A percentile compares a stretch with the other conserved stretches of the same genome.
phyloP scores from a whole-genome alignment of 169 alveolate genomes.

The Eimeria brunetti region DNA sequence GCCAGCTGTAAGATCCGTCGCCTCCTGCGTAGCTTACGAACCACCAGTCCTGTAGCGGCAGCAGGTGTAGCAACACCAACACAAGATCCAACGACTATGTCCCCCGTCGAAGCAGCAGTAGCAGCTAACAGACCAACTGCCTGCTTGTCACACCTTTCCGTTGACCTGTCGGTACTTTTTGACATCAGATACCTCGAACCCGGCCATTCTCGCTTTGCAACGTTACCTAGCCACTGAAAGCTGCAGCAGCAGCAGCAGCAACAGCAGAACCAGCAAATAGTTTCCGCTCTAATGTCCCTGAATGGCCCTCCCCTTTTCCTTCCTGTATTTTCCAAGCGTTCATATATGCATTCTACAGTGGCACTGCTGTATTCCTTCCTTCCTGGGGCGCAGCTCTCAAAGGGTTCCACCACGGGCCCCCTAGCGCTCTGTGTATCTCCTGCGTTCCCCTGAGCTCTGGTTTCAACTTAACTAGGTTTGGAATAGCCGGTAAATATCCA shows the following conservation, averaged over 20 bases:
- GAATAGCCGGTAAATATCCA: no score
- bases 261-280: slow-evolving; percentile 15
- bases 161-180: slow-evolving; percentile 53
- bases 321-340: neutral
- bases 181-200: slow-evolving; percentile 45
- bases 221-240: neutral
- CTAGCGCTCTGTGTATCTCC: neutral
- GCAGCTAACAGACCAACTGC: neutral
- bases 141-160: slow-evolving; percentile 42
- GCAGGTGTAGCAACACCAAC: slow-evolving; percentile 14
- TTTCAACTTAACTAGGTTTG: neutral
- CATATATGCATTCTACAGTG: neutral
- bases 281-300: neutral
- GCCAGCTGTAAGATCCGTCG: slow-evolving; percentile 65
- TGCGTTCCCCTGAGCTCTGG: neutral
- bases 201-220: slow-evolving; percentile 43
- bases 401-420: neutral
- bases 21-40: slow-evolving; percentile 60
- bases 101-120: neutral
- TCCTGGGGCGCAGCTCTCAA: neutral
- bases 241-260: slow-evolving; percentile 53
- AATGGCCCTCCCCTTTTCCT: neutral
- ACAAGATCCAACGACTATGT: neutral
- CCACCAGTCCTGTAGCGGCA: slow-evolving; percentile 70
- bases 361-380: neutral